Conservation (phyloP, 371 early-diverging fungal species). For the Mortierella sp. region DNA sequence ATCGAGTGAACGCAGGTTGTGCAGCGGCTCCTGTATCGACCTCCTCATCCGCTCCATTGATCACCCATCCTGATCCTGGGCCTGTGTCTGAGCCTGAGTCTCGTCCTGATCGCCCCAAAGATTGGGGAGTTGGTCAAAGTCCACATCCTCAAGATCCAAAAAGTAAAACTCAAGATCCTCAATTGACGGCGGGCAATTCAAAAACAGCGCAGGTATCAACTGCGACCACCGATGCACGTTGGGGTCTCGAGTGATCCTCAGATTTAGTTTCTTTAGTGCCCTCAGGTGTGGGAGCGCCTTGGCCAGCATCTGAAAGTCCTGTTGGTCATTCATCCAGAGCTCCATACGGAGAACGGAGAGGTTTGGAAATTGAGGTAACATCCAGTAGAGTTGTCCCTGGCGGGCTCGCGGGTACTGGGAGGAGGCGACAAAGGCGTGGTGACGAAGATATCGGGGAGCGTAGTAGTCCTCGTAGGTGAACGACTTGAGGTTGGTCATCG, state of each 20-base stretch:
- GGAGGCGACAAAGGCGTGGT: not conserved
- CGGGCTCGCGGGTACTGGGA: not conserved
- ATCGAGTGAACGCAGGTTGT: not conserved
- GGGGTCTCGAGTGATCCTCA: not conserved
- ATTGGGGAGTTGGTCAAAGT: not conserved
- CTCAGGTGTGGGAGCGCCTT: not conserved
- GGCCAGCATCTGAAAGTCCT: not conserved
- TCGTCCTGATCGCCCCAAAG: not conserved
- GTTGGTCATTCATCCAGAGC: not conserved
- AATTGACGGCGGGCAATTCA: not conserved
- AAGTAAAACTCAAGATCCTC: not conserved
- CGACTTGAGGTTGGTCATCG: not conserved
- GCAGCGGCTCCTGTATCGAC: not conserved
- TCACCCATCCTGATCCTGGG: not conserved
- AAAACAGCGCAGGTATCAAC: not conserved
- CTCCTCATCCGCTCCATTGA: not conserved
- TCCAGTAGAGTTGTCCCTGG: not conserved
- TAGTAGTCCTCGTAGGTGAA: not conserved
- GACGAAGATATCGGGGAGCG: not conserved
- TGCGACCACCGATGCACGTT: not conserved
- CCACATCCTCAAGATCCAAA: not conserved
- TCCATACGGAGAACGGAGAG: not conserved
- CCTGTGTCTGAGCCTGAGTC: not conserved
- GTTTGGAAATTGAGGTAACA: not conserved
- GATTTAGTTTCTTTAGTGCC: not conserved